A percentile compares a stretch with the other conserved stretches of the same genome.
Conservation (phyloP, 371 early-diverging fungal species). For the Mortierella sp. region DNA sequence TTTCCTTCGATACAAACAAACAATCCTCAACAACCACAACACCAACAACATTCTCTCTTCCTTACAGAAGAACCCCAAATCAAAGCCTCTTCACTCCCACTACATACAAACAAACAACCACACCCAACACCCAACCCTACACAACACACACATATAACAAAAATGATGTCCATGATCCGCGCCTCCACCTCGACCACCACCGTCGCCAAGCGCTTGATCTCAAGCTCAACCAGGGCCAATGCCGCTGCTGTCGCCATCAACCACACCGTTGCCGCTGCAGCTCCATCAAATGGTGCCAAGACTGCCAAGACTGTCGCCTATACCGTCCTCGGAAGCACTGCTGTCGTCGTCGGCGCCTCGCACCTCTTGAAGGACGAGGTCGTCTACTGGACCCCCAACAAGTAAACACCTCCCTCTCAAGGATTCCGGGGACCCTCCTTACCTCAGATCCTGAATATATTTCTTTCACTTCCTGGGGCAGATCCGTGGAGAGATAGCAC, state of each 20-base stretch:
- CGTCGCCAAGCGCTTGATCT: slow-evolving; percentile 35
- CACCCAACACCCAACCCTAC: background rate
- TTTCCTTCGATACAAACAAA: slow-evolving; percentile 10
- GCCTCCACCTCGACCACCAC: slow-evolving; percentile 12
- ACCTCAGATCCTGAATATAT: background rate
- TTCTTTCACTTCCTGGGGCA: background rate
- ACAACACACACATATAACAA: background rate
- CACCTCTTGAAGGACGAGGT: slow-evolving; percentile 49
- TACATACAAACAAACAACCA: background rate
- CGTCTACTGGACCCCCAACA: slow-evolving; percentile 58
- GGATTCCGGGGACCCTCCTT: background rate
- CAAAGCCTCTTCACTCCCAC: background rate
- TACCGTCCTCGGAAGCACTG: slow-evolving; percentile 28
- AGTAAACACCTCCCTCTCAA: slow-evolving; percentile 17
- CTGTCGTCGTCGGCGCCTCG: slow-evolving; percentile 29
- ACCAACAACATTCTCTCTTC: background rate
- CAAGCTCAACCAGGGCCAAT: slow-evolving; percentile 31
- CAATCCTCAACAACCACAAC: background rate
- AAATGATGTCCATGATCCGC: slow-evolving; percentile 33
- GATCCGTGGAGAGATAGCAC: background rate
- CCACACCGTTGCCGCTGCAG: slow-evolving; percentile 8
- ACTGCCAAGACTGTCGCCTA: slow-evolving; percentile 42
- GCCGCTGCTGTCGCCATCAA: slow-evolving; percentile 23
- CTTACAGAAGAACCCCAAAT: background rate
- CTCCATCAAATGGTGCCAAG: slow-evolving; percentile 13